A percentile compares a stretch with the other conserved stretches of the same genome.
These are phyloP conservation scores for Berberis thunbergii DNA, from an alignment of 164 flowering plant genomes.

Conservation along the genomic window DNA sequence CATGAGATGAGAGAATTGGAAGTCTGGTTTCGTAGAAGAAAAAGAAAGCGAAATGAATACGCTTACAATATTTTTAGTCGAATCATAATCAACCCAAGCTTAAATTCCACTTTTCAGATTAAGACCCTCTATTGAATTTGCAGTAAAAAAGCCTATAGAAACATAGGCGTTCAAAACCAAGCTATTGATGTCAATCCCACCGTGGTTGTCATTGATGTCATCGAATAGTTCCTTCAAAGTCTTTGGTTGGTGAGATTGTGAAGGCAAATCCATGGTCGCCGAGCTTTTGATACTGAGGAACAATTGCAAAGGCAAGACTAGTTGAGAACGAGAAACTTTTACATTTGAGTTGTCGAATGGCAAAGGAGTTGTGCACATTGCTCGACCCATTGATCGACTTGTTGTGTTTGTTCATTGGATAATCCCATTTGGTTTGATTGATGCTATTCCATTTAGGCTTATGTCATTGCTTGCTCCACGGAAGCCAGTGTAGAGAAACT, in stretches of 20 bases:
- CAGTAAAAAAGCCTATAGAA: conserved; percentile 17
- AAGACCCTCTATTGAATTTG: conserved; percentile 9
- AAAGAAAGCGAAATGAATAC: conserved; percentile 32
- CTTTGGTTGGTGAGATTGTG: conserved; percentile 27
- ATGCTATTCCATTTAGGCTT: conserved; percentile 29
- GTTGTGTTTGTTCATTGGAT: conserved; percentile 31
- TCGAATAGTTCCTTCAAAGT: conserved; percentile 25
- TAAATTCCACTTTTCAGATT: conserved; percentile 39
- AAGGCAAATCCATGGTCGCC: conserved; percentile 68
- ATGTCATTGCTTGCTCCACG: conserved; percentile 18
- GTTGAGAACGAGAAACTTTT: conserved; percentile 44
- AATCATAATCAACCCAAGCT: conserved; percentile 61
- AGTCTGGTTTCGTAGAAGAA: conserved; percentile 24
- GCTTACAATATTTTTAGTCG: conserved; percentile 20
- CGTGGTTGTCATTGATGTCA: conserved; percentile 50
- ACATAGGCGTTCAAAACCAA: conserved; percentile 30
- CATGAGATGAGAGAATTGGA: conserved; percentile 29
- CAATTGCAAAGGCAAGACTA: conserved; percentile 37
- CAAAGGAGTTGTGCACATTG: conserved; percentile 34
- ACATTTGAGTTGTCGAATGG: conserved; percentile 28
- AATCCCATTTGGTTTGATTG: conserved; percentile 28
- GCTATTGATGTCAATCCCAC: conserved; percentile 45
- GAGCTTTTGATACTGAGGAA: conserved; percentile 34
- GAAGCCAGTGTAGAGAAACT: conserved; percentile 40
- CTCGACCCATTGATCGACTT: conserved; percentile 27